Base-by-base conservation (phyloP, 1,284 basidiomycete genomes). In the Wallemia hederae region DNA sequence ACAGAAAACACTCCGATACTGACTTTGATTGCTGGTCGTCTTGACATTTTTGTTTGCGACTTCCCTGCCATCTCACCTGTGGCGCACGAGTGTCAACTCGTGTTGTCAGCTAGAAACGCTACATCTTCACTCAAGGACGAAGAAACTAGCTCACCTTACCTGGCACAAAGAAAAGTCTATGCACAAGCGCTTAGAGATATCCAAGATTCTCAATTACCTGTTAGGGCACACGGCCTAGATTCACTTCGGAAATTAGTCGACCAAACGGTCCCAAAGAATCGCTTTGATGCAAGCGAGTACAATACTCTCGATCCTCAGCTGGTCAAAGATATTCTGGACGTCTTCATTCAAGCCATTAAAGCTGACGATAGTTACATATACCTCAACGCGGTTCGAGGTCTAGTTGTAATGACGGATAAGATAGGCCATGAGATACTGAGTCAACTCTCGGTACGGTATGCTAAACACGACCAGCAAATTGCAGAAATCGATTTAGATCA, bases 311-410 rank as follows among this genome's bases (percentile, higher is more conserved):
- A 80, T 63, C 70, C 73, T 1, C 81, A 83, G 0, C 75, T 94
- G 17, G 71, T 83, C 2, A 87, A 88, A 0, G 81, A 81, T 1
- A 85, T 96, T 65, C 72, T 91, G 56, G 85, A 86, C 57, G 82
- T 96, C 59, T 91, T 94, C 69, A 71, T 94, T 63, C 80, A 86
- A 66, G 78, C 82, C 0, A 72, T 94, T 1, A 83, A 89, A 67
- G 89, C 96, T 66, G 84, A 91, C 59, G 92, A 98, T 68, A 89
- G 85, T 29, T 97, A 91, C 70, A 81, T 97, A 62, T 97, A 90
- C 69, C 73, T 97, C 61, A 91, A 91, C 67, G 89, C 87, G 0
- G 82, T 94, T 2, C 85, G 91, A 67, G 92, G 90, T 0, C 74
- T 98, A 1, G 78, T 82, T 2, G 81, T 78, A 17, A 82, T 92